Base-by-base conservation (phyloP, 2,329 filamentous ascomycete species). In the Penicillium polonicum region DNA sequence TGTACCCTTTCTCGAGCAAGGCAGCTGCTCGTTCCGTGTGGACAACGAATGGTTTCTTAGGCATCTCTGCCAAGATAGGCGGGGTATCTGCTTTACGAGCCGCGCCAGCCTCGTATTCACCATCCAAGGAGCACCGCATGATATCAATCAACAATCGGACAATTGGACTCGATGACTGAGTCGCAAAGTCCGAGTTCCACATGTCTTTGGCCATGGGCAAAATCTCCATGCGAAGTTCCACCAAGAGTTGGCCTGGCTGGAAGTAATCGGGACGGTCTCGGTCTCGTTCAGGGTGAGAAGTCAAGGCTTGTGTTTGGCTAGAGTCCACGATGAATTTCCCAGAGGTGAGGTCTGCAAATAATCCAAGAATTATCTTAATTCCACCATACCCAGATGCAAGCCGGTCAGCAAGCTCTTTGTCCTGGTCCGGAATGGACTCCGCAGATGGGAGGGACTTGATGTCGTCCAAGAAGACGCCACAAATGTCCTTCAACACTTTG, bases 181-280 rank as follows among this genome's bases (percentile, higher is more conserved):
- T 91, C 19, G 94, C 85, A 48, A 96, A 85, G 27, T 86, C 80
- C 1, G 92, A 95, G 64, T 91, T 87, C 95, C 94, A 99, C 29
- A 97, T 83, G 46, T 87, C 83, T 56, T 84, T 83, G 41, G 94
- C 83, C 45, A 88, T 85, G 0, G 92, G 90, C 15, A 97, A 78
- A 27, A 97, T 85, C 27, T 87, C 85, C 76, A 89, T 86, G 42
- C 94, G 88, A 42, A 97, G 77, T 72, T 97, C 93, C 6, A 97
- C 86, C 15, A 97, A 79, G 55, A 97, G 89, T 67, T 97, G 93
- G 1, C 85, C 80, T 15, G 86, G 82, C 10, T 81, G 78, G 71
- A 90, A 90, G 66, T 82, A 85, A 65, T 88, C 85, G 10, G 82
- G 74, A 29, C 81, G 79, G 49, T 81, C 79, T 36, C 82, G 76